These are phyloP conservation scores for Phanerochaete sordida DNA, from an alignment of 768 basidiomycete genomes.

Conservation along the genomic window DNA sequence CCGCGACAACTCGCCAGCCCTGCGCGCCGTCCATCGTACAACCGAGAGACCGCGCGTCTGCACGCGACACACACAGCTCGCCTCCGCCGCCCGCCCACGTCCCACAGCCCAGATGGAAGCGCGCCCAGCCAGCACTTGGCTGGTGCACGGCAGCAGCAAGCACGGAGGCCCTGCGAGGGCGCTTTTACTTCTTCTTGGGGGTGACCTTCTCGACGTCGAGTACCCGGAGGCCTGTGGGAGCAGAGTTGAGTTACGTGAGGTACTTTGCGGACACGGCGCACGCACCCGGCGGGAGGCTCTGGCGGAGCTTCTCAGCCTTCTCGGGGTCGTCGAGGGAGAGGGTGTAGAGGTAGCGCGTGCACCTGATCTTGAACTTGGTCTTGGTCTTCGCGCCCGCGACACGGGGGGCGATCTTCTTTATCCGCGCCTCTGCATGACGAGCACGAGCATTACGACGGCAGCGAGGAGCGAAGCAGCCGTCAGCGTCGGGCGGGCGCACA, in stretches of 20 bases:
- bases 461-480: not conserved
- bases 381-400: conserved; percentile 66
- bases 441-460: not conserved
- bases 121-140: conserved; percentile 2
- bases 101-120: not conserved
- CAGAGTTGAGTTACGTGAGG: not conserved
- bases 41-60: too few species aligned
- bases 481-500: too few species aligned
- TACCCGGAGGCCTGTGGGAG: conserved; percentile 58
- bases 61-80: too few species aligned
- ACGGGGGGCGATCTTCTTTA: conserved; percentile 87
- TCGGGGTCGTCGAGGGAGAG: conserved; percentile 92
- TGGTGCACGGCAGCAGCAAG: not conserved
- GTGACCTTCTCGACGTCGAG: conserved; percentile 65
- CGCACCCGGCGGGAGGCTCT: conserved; percentile 92
- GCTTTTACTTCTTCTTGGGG: conserved; percentile 67
- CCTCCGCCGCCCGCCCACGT: not conserved
- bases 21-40: not conserved
- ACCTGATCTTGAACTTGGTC: conserved; percentile 99
- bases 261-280: conserved; percentile 1
- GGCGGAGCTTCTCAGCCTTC: conserved; percentile 97
- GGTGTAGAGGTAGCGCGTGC: conserved; percentile 97
- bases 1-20: not conserved
- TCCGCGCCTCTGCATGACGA: conserved; percentile 80
- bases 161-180: not conserved